Evolutionary conservation across 129 eudicot species (phyloP), one percentile per base, ranked within the genome.

Genomic region (Mikania micrantha): DNA sequence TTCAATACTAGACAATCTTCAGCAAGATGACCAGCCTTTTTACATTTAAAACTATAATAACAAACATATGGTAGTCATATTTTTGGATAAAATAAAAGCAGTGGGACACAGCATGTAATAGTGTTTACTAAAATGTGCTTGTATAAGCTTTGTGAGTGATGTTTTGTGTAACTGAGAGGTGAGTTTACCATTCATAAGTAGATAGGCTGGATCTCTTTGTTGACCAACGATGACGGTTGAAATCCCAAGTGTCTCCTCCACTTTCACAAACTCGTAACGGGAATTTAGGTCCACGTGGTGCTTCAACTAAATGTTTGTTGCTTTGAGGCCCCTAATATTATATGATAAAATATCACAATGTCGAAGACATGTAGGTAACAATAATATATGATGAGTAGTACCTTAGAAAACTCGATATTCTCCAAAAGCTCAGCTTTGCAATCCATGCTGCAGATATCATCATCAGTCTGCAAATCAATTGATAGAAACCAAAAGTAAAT

Each of bases 401-500:
- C 92, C 92, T 83, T 57, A 16, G 70, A 77, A 42, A 41, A 19
- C 48, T 83, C 63, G 50, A 69, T 73, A 64, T 79, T 88, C 58
- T 85, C 80, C 70, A 88, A 54, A 71, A 91, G 74, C 74, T 87
- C 87, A 64, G 77, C 64, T 84, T 91, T 91, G 80, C 96, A 91
- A 67, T 91, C 90, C 61, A 77, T 88, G 84, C 96, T 91, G 81
- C 97, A 91, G 42, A 91, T 73, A 57, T 88, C 96, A 74, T 91
- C 94, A 69, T 91, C 82, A 2, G 97, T 91, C 97, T 91, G 69
- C 21, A 53, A 39, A 60, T 31, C 45, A 35, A 64, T 2, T 22
- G 21, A 52, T 1, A 74, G 8, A 36, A 66, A 25, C 57, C 20
- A 64, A 44, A 13, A 48, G 21, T 13, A 24, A 16, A 24, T 13